These are phyloP conservation scores for Colletotrichum tamarilloi DNA, from an alignment of 2,329 filamentous ascomycete species.

Conservation along the genomic window DNA sequence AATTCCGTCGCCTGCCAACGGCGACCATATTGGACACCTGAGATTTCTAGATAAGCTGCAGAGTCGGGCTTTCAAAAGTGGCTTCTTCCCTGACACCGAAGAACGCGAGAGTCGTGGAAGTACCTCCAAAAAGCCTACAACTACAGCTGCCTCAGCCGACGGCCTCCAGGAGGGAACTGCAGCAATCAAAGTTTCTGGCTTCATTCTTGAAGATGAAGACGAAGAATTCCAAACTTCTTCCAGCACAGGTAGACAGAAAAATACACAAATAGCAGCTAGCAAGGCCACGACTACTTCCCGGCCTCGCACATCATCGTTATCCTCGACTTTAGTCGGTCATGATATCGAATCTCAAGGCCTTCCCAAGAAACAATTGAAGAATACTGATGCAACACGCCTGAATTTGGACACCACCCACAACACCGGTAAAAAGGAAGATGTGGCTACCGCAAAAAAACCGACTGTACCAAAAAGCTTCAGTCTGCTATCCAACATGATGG, in stretches of 20 bases:
- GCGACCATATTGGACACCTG: background rate
- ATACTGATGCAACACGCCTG: background rate
- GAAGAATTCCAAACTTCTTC: background rate
- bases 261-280: background rate
- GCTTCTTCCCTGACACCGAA: background rate
- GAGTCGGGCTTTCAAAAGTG: background rate
- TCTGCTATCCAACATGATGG: conserved; percentile 2
- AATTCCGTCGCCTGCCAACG: background rate
- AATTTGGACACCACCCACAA: background rate
- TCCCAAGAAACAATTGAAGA: background rate
- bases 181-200: conserved; percentile 1
- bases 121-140: background rate
- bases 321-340: background rate
- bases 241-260: background rate
- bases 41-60: conserved; percentile 3
- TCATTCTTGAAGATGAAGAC: conserved; percentile 15
- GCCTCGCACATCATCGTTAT: background rate
- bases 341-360: background rate
- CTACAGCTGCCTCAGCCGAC: no score
- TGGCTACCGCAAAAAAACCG: background rate
- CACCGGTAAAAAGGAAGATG: no score
- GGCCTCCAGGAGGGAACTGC: background rate
- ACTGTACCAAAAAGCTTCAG: background rate
- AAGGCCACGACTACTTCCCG: background rate
- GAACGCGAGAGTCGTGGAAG: background rate